Base-by-base conservation (phyloP, 2,329 filamentous ascomycete species). In the Zymoseptoria passerinii region DNA sequence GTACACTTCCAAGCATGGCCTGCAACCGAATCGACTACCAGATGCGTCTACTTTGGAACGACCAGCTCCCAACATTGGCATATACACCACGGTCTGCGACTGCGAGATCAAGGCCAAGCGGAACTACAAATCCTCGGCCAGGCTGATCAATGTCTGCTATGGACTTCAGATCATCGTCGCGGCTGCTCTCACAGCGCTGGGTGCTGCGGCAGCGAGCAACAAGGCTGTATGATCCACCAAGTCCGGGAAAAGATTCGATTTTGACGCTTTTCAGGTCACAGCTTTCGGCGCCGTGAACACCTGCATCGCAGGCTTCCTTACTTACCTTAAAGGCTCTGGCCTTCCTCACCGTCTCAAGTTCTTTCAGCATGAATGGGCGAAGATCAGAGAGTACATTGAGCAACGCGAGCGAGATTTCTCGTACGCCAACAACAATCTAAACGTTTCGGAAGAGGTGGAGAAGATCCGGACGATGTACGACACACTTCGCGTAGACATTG, bases 221-320 rank as follows among this genome's bases (percentile, higher is more conserved):
- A 59, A 55, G 44, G 63, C n/a, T n/a, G n/a, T n/a, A n/a, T n/a
- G n/a, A n/a, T n/a, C n/a, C n/a, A n/a, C n/a, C n/a, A n/a, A n/a
- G n/a, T n/a, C n/a, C n/a, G n/a, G n/a, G n/a, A n/a, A n/a, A n/a
- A n/a, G n/a, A n/a, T n/a, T n/a, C n/a, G n/a, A n/a, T n/a, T 28
- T 53, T 61, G 44, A 58, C 8, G 28, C 3, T 23, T 19, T 6
- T 2, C 29, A 63, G 61, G 58, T 66, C 13, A 66, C 64, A 0
- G 62, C 60, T 2, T 61, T 66, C 44, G 63, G 64, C 3, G 64
- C 64, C 0, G 63, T 66, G 54, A 66, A 66, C 28, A 66, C 64
- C 3, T 54, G 62, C 28, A 64, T 66, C 19, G 64, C 64, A 3
- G 64, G 61, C 8, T 60, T 66, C 52, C 55, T 66, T 13, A 64